These are phyloP conservation scores for Arthrinium puccinioides DNA, from an alignment of 2,329 filamentous ascomycete species.

Conservation along the genomic window DNA sequence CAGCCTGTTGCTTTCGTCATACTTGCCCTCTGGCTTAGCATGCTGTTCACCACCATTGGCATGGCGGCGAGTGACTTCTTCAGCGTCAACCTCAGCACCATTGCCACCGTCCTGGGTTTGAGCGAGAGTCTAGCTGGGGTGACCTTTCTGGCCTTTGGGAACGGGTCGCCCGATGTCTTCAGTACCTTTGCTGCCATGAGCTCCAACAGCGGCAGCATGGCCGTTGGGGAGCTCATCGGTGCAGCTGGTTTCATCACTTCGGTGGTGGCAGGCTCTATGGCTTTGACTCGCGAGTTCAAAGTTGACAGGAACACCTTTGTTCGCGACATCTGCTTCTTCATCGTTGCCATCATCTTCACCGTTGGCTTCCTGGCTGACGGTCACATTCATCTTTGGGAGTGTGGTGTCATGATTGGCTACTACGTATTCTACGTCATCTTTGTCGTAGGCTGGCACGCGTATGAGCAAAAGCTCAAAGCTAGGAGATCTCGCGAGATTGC, in stretches of 20 bases:
- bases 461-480: conserved; percentile 54
- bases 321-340: conserved; percentile 87
- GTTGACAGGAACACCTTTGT: conserved; percentile 87
- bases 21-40: conserved; percentile 72
- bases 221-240: conserved; percentile 89
- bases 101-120: conserved; percentile 80
- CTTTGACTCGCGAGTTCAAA: conserved; percentile 87
- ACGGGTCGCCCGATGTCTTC: conserved; percentile 96
- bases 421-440: conserved; percentile 85
- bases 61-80: conserved; percentile 98
- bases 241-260: conserved; percentile 94
- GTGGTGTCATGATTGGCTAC: conserved; percentile 79
- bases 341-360: conserved; percentile 77
- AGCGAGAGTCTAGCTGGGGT: conserved; percentile 95
- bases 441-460: conserved; percentile 92
- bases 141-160: conserved; percentile 93
- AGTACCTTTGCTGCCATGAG: conserved; percentile 98
- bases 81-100: conserved; percentile 92
- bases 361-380: conserved; percentile 85
- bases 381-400: conserved; percentile 80
- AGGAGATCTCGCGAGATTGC: conserved; percentile 60
- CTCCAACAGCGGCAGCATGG: conserved; percentile 94
- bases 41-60: conserved; percentile 94
- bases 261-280: conserved; percentile 96
- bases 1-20: conserved; percentile 74